Evolutionary conservation across 176 grass and related monocot species (phyloP).

Genomic region (Avena sativa): DNA sequence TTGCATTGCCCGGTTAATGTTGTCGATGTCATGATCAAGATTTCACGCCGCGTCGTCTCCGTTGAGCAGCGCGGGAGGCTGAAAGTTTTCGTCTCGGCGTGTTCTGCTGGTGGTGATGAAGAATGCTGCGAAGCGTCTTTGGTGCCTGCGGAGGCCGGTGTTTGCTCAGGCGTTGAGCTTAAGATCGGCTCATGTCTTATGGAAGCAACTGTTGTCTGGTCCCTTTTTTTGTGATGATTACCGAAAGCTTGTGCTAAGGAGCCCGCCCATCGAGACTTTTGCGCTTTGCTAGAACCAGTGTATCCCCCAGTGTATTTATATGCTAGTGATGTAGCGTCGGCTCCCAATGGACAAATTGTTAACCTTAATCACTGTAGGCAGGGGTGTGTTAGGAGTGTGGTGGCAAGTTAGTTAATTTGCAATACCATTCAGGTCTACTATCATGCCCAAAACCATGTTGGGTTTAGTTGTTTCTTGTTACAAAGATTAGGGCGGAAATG

Average conservation of each 20-base stretch:
- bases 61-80: neutral
- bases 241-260: neutral
- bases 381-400: too few relatives aligned
- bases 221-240: neutral
- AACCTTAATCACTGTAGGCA: too few relatives aligned
- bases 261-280: too few relatives aligned
- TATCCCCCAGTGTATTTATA: too few relatives aligned
- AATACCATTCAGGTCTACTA: too few relatives aligned
- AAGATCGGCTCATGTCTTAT: neutral
- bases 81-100: neutral
- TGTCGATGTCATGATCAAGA: neutral
- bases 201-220: conserved; percentile 2
- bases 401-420: too few relatives aligned
- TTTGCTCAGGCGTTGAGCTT: neutral
- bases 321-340: too few relatives aligned
- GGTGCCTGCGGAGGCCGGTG: neutral
- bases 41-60: neutral
- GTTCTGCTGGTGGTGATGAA: neutral
- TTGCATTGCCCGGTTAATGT: neutral
- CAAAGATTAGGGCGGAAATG: too few relatives aligned
- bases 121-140: neutral
- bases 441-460: too few relatives aligned
- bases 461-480: too few relatives aligned
- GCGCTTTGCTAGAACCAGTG: too few relatives aligned
- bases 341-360: too few relatives aligned